These are phyloP conservation scores for Diaporthe caulivora DNA, from an alignment of 2,329 filamentous ascomycete genomes.

Conservation along the genomic window DNA sequence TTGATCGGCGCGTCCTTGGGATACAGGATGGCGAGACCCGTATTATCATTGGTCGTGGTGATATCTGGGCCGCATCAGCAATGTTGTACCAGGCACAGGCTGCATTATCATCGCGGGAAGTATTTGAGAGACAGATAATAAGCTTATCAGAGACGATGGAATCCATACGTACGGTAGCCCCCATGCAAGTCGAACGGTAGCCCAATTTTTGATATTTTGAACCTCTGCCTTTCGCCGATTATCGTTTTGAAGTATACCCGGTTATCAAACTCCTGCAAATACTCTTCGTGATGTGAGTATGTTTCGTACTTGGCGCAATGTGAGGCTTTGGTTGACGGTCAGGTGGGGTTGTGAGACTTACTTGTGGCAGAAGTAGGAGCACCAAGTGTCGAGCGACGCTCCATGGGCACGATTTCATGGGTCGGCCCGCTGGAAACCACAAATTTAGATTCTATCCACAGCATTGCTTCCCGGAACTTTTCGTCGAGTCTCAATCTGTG, in stretches of 20 bases:
- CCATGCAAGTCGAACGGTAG: not conserved
- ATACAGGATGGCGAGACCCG: not conserved
- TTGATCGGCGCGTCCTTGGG: not conserved
- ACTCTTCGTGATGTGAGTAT: not conserved
- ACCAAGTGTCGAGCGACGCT: not conserved
- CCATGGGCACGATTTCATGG: not conserved
- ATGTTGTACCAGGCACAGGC: not conserved
- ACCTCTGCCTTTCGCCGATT: not conserved
- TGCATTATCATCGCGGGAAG: not conserved
- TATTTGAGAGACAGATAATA: too few species aligned
- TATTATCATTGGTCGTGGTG: not conserved
- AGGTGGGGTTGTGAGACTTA: not conserved
- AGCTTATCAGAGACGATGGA: too few species aligned
- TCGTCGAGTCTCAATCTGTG: not conserved
- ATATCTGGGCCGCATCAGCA: not conserved
- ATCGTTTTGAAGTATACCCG: not conserved
- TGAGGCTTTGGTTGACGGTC: too few species aligned
- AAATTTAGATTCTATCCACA: not conserved
- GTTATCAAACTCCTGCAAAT: not conserved
- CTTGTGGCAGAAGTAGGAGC: slow-evolving; percentile 22
- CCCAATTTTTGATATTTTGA: not conserved
- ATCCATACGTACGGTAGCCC: not conserved
- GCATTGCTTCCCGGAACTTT: not conserved
- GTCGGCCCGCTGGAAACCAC: not conserved
- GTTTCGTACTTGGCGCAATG: not conserved